Conservation (phyloP, 495 filamentous ascomycete genomes). For the Daldinia bambusicola region DNA sequence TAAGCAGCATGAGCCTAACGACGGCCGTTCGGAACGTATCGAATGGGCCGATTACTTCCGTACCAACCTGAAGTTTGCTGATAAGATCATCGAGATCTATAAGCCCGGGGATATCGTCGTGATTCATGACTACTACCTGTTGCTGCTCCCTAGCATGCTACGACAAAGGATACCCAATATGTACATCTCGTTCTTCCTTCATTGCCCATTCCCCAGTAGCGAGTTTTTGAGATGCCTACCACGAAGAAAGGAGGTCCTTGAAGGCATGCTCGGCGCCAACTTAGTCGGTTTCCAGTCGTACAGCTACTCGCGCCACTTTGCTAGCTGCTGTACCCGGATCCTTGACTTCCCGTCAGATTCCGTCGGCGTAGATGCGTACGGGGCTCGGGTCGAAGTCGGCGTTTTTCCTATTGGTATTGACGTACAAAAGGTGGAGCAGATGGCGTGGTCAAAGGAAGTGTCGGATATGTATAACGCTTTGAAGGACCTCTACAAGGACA, state of each 20-base stretch:
- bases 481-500: slow-evolving; percentile 76
- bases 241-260: slow-evolving; percentile 84
- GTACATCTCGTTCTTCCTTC: slow-evolving; percentile 91
- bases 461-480: slow-evolving; percentile 76
- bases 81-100: slow-evolving; percentile 84
- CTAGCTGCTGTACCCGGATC: slow-evolving; percentile 88
- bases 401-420: slow-evolving; percentile 94
- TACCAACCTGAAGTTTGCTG: slow-evolving; percentile 87
- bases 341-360: slow-evolving; percentile 83
- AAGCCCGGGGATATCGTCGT: slow-evolving; percentile 89
- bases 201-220: slow-evolving; percentile 92
- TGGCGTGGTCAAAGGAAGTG: slow-evolving; percentile 73
- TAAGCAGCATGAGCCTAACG: slow-evolving; percentile 86
- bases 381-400: slow-evolving; percentile 85
- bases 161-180: slow-evolving; percentile 83
- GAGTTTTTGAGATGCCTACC: slow-evolving; percentile 90
- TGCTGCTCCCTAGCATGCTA: slow-evolving; percentile 85
- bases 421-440: slow-evolving; percentile 72
- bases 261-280: slow-evolving; percentile 87
- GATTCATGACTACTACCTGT: slow-evolving; percentile 91
- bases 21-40: slow-evolving; percentile 80
- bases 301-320: slow-evolving; percentile 91
- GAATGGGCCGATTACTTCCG: slow-evolving; percentile 91
- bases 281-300: slow-evolving; percentile 93
- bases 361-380: slow-evolving; percentile 86